A percentile compares a stretch with the other conserved stretches of the same genome.
phyloP scores from a whole-genome alignment of 345 rosid species.

The Jatropha curcas region DNA sequence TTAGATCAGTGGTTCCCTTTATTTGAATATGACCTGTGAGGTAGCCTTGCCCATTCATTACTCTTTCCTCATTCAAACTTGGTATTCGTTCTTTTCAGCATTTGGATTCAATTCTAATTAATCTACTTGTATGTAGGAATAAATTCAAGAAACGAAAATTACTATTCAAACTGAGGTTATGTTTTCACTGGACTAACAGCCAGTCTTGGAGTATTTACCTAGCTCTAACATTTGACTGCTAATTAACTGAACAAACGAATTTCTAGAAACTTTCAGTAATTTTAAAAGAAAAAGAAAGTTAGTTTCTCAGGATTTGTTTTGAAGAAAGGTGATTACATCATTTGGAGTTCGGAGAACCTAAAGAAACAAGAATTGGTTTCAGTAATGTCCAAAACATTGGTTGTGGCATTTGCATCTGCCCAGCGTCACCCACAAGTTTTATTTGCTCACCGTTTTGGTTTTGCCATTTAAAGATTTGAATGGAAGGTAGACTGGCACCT shows the following conservation, averaged over 20 bases:
- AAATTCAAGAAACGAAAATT: background rate
- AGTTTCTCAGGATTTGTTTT: background rate
- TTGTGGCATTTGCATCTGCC: background rate
- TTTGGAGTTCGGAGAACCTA: background rate
- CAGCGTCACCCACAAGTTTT: background rate
- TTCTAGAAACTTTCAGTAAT: too few species aligned
- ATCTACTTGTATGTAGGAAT: background rate
- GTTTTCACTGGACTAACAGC: too few species aligned
- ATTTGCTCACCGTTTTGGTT: background rate
- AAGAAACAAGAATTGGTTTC: background rate
- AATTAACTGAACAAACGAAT: too few species aligned
- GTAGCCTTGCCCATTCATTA: background rate
- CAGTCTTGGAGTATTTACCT: too few species aligned
- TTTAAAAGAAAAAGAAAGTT: background rate
- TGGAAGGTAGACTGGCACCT: background rate
- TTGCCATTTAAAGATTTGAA: background rate
- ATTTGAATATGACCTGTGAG: conserved; percentile 9
- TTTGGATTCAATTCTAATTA: background rate
- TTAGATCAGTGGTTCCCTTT: background rate
- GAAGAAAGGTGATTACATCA: background rate
- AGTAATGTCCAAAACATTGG: background rate
- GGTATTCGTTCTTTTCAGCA: too few species aligned
- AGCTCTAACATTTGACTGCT: too few species aligned
- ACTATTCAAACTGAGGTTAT: too few species aligned
- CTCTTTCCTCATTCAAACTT: background rate